phyloP scores from a whole-genome alignment of 192 early-diverging fungal genomes.

The Mortierella antarctica region DNA sequence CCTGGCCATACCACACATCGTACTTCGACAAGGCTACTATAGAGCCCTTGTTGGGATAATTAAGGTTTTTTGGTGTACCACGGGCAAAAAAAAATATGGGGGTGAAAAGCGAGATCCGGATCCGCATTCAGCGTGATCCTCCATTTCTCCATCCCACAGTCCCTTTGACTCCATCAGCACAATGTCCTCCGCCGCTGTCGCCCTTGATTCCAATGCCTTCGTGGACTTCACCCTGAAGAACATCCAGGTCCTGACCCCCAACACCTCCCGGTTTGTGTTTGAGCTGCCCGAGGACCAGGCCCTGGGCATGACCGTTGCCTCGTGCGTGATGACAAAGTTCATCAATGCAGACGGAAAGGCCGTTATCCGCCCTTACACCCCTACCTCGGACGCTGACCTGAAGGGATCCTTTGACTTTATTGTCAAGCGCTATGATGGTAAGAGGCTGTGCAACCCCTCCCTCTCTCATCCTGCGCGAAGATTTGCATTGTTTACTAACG shows the following conservation, averaged over 20 bases:
- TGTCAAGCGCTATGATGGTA: slow-evolving; percentile 68
- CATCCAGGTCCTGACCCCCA: slow-evolving; percentile 13
- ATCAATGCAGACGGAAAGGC: slow-evolving; percentile 66
- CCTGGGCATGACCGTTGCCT: slow-evolving; percentile 76
- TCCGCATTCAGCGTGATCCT: background rate
- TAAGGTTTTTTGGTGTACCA: no score
- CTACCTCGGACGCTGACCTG: slow-evolving; percentile 61
- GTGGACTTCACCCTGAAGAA: slow-evolving; percentile 62
- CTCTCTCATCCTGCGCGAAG: background rate
- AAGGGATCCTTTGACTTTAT: slow-evolving; percentile 73
- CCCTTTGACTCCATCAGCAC: background rate
- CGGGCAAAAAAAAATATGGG: background rate
- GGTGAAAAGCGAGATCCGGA: background rate
- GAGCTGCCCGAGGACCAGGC: slow-evolving; percentile 55
- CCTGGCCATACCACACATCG: no score
- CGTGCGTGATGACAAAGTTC: slow-evolving; percentile 80
- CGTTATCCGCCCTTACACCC: slow-evolving; percentile 81
- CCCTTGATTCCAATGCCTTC: slow-evolving; percentile 57
- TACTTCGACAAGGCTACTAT: no score
- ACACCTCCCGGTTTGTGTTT: slow-evolving; percentile 24
- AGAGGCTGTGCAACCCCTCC: background rate
- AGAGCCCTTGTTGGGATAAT: no score
- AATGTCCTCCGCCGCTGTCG: slow-evolving; percentile 13
- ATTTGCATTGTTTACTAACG: background rate
- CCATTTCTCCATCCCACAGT: background rate